Conservation (phyloP, 495 filamentous ascomycete species). For the Tuber brumale region DNA sequence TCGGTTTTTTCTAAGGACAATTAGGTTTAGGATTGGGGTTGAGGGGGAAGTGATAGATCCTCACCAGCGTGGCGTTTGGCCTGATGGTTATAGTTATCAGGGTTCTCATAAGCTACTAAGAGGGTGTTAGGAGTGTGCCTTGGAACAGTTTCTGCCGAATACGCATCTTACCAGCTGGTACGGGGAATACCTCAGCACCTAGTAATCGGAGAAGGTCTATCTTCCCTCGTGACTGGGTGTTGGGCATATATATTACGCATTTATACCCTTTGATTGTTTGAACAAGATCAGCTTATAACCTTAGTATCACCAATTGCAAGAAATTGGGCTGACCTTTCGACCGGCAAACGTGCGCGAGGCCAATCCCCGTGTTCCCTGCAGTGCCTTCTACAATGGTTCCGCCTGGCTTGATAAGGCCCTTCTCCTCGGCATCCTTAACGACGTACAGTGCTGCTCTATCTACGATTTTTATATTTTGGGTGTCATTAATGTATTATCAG, state of each 20-base stretch:
- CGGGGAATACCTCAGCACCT: conserved; percentile 96
- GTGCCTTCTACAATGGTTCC: conserved; percentile 96
- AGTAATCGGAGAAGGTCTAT: conserved; percentile 85
- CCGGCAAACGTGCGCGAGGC: conserved; percentile 91
- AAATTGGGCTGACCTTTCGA: conserved; percentile 52
- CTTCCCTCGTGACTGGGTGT: conserved; percentile 97
- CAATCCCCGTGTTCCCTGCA: conserved; percentile 96
- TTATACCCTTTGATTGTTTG: conserved; percentile 56
- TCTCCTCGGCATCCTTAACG: conserved; percentile 85
- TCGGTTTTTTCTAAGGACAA: conserved; percentile 54
- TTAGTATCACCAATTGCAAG: neutral
- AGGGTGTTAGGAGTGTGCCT: conserved; percentile 3
- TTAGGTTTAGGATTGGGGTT: conserved; percentile 1
- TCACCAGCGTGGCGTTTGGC: conserved; percentile 67
- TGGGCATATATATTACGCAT: conserved; percentile 97
- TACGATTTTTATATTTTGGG: conserved; percentile 4
- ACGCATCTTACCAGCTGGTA: conserved; percentile 56
- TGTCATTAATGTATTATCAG: conserved; percentile 9
- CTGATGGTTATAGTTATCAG: conserved; percentile 96
- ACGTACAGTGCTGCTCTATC: conserved; percentile 94
- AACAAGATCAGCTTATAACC: neutral
- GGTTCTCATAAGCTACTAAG: conserved; percentile 83
- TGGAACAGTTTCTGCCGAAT: neutral
- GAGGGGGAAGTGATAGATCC: too few relatives aligned
- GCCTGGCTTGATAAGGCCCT: conserved; percentile 69